Evolutionary conservation across 108 stramenopile genomes (phyloP).

Genomic region (Pseudonitzschia pungens): DNA sequence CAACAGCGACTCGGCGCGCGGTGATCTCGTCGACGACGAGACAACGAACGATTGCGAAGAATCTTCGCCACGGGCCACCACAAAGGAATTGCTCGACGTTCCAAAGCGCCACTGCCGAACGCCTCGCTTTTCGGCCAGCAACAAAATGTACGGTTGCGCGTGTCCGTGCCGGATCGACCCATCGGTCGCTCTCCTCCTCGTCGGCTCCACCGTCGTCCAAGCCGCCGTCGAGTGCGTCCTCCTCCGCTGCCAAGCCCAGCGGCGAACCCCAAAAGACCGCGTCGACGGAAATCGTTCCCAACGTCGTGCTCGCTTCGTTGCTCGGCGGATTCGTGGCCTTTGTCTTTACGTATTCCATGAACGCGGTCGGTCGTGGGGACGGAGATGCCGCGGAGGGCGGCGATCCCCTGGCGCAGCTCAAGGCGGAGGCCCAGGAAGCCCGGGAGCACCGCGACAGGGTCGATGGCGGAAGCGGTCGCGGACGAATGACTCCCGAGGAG

Average conservation of each 20-base stretch:
- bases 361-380: conserved; percentile 33
- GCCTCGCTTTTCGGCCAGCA: neutral
- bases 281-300: conserved; percentile 10
- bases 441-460: neutral
- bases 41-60: neutral
- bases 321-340: conserved; percentile 32
- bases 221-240: conserved; percentile 7
- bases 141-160: too few species aligned
- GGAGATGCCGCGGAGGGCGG: conserved; percentile 1
- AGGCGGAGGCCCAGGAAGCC: conserved; percentile 43
- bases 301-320: conserved; percentile 16
- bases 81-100: neutral
- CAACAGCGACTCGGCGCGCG: neutral
- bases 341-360: conserved; percentile 42
- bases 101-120: neutral
- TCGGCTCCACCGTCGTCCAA: conserved; percentile 13
- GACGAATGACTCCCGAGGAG: conserved; percentile 29
- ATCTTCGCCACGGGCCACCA: neutral
- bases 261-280: conserved; percentile 6
- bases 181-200: neutral
- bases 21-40: neutral
- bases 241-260: neutral
- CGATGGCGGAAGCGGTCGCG: neutral
- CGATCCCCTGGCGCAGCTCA: conserved; percentile 42
- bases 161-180: neutral